Evolutionary conservation across 345 rosid species (phyloP), one percentile per base, ranked within the genome.

Genomic region (Sisymbrium altissimum): DNA sequence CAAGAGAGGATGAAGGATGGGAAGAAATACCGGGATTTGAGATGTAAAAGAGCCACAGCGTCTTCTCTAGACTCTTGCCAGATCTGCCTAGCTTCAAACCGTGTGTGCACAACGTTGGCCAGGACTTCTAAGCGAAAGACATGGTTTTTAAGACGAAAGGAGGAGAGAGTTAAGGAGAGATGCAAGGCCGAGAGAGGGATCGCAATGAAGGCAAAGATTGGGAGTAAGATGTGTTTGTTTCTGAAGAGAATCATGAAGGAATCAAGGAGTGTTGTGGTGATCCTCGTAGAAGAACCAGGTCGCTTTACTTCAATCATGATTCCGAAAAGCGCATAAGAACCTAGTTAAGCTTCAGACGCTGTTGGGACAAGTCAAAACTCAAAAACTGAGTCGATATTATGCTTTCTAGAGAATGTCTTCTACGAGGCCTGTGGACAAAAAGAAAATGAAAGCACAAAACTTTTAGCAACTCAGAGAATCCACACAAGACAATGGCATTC

Each of bases 121-220:
- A 91, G 66, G 59, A 78, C 81, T 54, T 91, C 92, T 58, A 93
- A 78, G 73, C 73, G 80, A 68, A 74, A 78, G 78, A 91, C 83
- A 52, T 82, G 85, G 78, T 76, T 71, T 58, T 77, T 82, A 62
- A 84, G 55, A 11, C 86, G 91, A 59, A 80, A 76, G 50, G 87
- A 79, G 43, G 82, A 65, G 72, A 83, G 74, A 57, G 89, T 81
- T 52, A 85, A 70, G 78, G 86, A 82, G 77, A 87, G 85, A 32
- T 78, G 79, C 27, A 93, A 78, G 67, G 83, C 63, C 3, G 90
- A 78, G 2, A 93, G 86, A 17, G 97, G 97, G 66, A 89, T 81
- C 7, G 84, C 69, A 11, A 86, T 60, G 54, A 84, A 79, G 57
- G 74, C 46, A 50, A 85, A 83, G 55, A 91, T 50, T 63, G 82